These are phyloP conservation scores for Limtongia smithiae DNA, from an alignment of 805 yeast species.

Conservation along the genomic window DNA sequence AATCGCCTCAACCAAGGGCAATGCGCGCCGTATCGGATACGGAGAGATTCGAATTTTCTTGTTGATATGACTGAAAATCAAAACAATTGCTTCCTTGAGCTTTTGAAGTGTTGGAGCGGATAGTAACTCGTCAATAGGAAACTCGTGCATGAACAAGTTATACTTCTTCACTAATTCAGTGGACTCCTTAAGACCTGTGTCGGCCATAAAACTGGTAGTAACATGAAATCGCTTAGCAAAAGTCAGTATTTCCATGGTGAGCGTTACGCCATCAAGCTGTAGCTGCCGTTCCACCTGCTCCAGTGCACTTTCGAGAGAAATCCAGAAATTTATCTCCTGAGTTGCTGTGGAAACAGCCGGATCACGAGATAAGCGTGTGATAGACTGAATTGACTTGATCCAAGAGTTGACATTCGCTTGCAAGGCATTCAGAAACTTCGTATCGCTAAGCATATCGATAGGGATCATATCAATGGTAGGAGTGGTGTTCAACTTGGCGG, in stretches of 20 bases:
- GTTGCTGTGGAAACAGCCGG: slow-evolving; percentile 55
- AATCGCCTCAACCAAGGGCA: slow-evolving; percentile 62
- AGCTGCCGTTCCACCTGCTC: slow-evolving; percentile 56
- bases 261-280: slow-evolving; percentile 48
- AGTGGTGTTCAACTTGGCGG: slow-evolving; percentile 29
- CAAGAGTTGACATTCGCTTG: slow-evolving; percentile 70
- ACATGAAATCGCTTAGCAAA: slow-evolving; percentile 77
- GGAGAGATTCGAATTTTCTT: slow-evolving; percentile 56
- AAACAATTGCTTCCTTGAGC: slow-evolving; percentile 45
- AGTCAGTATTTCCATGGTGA: slow-evolving; percentile 59
- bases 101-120: slow-evolving; percentile 46
- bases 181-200: slow-evolving; percentile 54
- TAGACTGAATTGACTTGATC: slow-evolving; percentile 59
- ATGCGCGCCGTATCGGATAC: slow-evolving; percentile 63
- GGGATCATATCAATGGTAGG: slow-evolving; percentile 37
- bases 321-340: slow-evolving; percentile 73
- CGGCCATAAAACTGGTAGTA: slow-evolving; percentile 66
- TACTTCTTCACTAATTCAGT: slow-evolving; percentile 46
- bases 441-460: slow-evolving; percentile 45
- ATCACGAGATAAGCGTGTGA: slow-evolving; percentile 53
- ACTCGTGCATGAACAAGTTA: slow-evolving; percentile 60
- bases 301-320: slow-evolving; percentile 61
- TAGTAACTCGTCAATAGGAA: slow-evolving; percentile 61
- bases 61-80: slow-evolving; percentile 55
- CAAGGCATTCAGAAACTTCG: slow-evolving; percentile 59